These are phyloP conservation scores for Umbelopsis sp. DNA, from an alignment of 192 early-diverging fungal genomes.

Conservation along the genomic window DNA sequence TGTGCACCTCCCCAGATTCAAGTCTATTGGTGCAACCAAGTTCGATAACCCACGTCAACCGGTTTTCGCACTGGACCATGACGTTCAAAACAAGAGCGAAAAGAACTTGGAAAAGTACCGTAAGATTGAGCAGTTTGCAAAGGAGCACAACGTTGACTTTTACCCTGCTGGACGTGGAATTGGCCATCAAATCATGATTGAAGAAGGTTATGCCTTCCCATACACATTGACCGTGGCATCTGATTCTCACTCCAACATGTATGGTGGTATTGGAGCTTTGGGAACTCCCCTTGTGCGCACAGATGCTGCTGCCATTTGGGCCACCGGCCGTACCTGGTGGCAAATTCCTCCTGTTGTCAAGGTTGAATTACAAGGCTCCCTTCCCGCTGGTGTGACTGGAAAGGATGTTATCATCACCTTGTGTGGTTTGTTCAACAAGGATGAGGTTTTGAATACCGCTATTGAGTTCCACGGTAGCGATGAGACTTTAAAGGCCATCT, in stretches of 20 bases:
- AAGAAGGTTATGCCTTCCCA: conserved; percentile 97
- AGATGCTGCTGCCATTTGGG: conserved; percentile 98
- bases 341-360: conserved; percentile 94
- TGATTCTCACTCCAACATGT: conserved; percentile 99
- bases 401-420: conserved; percentile 97
- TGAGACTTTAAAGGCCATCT: conserved; percentile 60
- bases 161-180: conserved; percentile 98
- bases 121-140: conserved; percentile 84
- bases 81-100: conserved; percentile 95
- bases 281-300: conserved; percentile 98
- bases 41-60: conserved; percentile 80
- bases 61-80: conserved; percentile 97
- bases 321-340: conserved; percentile 98
- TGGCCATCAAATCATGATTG: conserved; percentile 97
- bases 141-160: conserved; percentile 80
- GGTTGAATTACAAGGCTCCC: conserved; percentile 80
- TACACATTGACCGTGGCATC: conserved; percentile 93
- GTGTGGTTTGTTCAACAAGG: conserved; percentile 90
- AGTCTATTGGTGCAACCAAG: conserved; percentile 84
- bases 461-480: conserved; percentile 91
- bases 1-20: conserved; percentile 61
- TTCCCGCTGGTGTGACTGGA: conserved; percentile 87
- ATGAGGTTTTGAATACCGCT: conserved; percentile 95
- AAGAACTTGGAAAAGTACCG: conserved; percentile 91
- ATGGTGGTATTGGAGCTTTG: conserved; percentile 93